A percentile compares a stretch with the other conserved stretches of the same genome.
These are phyloP conservation scores for Amaranthus hypochondriacus DNA, from an alignment of 148 eudicot genomes.

Conservation along the genomic window DNA sequence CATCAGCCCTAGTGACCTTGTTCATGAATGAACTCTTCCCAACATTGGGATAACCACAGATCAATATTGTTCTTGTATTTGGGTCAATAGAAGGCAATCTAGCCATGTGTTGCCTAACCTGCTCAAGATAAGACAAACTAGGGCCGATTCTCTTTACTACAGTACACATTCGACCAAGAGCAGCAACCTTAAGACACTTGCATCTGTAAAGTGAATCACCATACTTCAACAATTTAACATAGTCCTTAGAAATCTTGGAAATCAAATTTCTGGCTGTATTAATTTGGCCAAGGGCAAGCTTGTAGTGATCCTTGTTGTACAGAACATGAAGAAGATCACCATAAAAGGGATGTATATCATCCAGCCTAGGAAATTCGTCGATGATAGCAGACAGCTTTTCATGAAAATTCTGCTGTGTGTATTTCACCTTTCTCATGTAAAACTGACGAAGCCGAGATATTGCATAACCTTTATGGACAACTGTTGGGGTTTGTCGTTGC, in stretches of 20 bases:
- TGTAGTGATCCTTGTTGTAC: conserved; percentile 95
- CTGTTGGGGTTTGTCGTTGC: conserved; percentile 84
- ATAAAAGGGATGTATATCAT: conserved; percentile 88
- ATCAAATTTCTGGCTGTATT: conserved; percentile 87
- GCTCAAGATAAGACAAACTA: conserved; percentile 90
- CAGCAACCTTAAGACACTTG: conserved; percentile 89
- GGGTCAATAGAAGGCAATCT: conserved; percentile 95
- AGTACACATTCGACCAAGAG: conserved; percentile 97
- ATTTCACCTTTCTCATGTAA: conserved; percentile 93
- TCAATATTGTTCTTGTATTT: conserved; percentile 76
- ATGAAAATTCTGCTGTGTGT: conserved; percentile 69
- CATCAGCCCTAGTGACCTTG: conserved; percentile 92
- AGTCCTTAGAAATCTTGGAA: conserved; percentile 71
- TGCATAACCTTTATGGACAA: conserved; percentile 94
- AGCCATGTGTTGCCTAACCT: conserved; percentile 94
- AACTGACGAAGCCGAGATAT: conserved; percentile 75
- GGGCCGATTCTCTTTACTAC: conserved; percentile 74
- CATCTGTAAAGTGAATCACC: conserved; percentile 91
- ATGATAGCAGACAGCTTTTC: conserved; percentile 91
- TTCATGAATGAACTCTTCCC: conserved; percentile 97
- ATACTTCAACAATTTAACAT: conserved; percentile 77
- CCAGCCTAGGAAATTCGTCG: conserved; percentile 87
- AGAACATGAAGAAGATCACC: conserved; percentile 91
- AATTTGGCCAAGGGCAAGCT: conserved; percentile 92
- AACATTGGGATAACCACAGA: conserved; percentile 93